Conservation (phyloP, 768 basidiomycete genomes). For the Calocera cornea region DNA sequence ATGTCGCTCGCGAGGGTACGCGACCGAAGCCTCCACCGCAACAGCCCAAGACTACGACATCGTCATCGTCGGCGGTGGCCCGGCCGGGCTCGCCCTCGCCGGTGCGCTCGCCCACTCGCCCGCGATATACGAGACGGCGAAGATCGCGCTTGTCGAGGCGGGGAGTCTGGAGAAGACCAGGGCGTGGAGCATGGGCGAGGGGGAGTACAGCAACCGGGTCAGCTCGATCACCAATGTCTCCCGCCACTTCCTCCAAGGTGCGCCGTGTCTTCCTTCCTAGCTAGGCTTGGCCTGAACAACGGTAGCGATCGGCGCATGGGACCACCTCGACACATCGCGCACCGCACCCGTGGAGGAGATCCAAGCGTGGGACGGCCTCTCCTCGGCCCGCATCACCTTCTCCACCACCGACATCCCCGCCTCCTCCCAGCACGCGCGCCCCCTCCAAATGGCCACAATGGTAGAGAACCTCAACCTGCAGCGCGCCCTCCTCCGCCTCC, state of each 20-base stretch:
- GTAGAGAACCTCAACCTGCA: slow-evolving; percentile 93
- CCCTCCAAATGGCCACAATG: slow-evolving; percentile 54
- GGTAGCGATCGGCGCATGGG: slow-evolving; percentile 75
- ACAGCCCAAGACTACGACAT: slow-evolving; percentile 52
- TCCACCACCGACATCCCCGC: slow-evolving; percentile 28
- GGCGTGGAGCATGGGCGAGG: slow-evolving; percentile 46
- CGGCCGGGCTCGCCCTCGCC: slow-evolving; percentile 79
- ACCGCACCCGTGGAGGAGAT: slow-evolving; percentile 70
- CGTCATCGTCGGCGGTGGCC: slow-evolving; percentile 90
- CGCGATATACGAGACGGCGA: slow-evolving; percentile 37
- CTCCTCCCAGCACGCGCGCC: slow-evolving; percentile 19
- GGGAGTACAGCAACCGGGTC: slow-evolving; percentile 65
- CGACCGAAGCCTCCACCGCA: neutral
- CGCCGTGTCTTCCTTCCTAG: slow-evolving; percentile 8
- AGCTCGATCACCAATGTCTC: slow-evolving; percentile 74
- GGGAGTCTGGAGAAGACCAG: slow-evolving; percentile 55
- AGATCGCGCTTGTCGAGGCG: slow-evolving; percentile 68
- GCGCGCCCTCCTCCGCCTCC: slow-evolving; percentile 56
- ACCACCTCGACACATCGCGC: slow-evolving; percentile 49
- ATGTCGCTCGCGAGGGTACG: neutral
- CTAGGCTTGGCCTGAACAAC: neutral
- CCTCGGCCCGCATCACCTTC: slow-evolving; percentile 65
- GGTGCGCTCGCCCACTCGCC: slow-evolving; percentile 56
- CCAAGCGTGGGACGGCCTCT: slow-evolving; percentile 93
- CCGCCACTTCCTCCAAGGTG: slow-evolving; percentile 52